Conservation (phyloP, 2,329 filamentous ascomycete genomes). For the Hypoxylon sp. region DNA sequence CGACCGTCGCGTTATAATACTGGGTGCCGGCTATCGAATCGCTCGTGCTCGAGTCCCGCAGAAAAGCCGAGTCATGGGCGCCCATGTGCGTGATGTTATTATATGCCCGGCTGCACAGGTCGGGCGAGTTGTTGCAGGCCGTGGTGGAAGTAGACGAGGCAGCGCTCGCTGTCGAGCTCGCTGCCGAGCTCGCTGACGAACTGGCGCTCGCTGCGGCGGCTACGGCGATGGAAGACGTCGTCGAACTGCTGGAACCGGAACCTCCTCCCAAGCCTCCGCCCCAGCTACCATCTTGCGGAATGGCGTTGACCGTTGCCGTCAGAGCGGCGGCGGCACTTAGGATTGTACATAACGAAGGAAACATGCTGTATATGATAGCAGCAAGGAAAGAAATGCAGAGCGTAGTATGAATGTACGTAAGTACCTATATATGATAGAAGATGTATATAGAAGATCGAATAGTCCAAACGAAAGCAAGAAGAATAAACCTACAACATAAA, state of each 20-base stretch:
- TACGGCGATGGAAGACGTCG: constrained; percentile 37
- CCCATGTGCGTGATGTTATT: constrained; percentile 82
- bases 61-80: constrained; percentile 79
- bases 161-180: constrained; percentile 27
- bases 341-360: constrained; percentile 46
- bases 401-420: constrained; percentile 9
- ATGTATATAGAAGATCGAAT: constrained; percentile 11
- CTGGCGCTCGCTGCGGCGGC: constrained; percentile 43
- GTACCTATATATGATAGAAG: constrained; percentile 22
- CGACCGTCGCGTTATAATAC: constrained; percentile 77
- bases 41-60: constrained; percentile 71
- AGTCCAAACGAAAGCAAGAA: constrained; percentile 24
- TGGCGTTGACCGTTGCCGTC: constrained; percentile 38
- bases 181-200: background rate
- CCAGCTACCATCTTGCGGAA: constrained; percentile 38
- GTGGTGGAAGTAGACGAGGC: constrained; percentile 50
- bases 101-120: constrained; percentile 77
- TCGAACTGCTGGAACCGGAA: constrained; percentile 7
- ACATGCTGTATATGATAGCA: constrained; percentile 40
- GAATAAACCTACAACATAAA: constrained; percentile 20
- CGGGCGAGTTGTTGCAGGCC: constrained; percentile 85
- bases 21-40: constrained; percentile 78
- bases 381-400: constrained; percentile 3
- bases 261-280: background rate
- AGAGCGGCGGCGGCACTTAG: constrained; percentile 44